Conservation (phyloP, 208 protist genomes). For the Crithidia bombi region DNA sequence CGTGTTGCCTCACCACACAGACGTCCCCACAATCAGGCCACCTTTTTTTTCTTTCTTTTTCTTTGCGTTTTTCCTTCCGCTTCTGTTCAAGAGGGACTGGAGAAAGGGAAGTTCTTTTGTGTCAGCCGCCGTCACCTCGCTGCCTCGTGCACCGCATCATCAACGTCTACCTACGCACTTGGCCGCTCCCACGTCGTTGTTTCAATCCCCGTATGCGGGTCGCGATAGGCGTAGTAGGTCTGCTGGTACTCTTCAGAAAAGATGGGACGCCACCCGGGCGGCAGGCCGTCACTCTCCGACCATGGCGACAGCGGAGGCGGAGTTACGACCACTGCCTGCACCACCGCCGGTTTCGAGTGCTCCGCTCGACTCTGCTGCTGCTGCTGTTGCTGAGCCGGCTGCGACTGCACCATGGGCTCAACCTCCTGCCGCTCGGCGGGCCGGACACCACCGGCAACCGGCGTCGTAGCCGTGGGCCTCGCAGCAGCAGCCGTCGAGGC, state of each 20-base stretch:
- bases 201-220: conserved; percentile 59
- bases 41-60: background rate
- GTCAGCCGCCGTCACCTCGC: too few relatives aligned
- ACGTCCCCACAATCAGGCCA: too few relatives aligned
- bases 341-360: background rate
- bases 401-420: background rate
- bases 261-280: conserved; percentile 64
- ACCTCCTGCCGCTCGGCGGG: background rate
- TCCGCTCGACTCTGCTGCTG: background rate
- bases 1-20: too few relatives aligned
- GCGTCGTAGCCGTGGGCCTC: background rate
- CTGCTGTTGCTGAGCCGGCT: background rate
- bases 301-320: conserved; percentile 1
- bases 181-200: conserved; percentile 69
- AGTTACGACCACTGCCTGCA: background rate
- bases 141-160: background rate
- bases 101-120: too few relatives aligned
- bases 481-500: background rate
- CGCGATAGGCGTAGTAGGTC: conserved; percentile 72
- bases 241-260: conserved; percentile 75
- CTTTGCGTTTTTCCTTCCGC: too few relatives aligned
- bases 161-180: background rate
- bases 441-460: background rate
- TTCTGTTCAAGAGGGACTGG: too few relatives aligned
- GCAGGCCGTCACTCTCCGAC: conserved; percentile 38